Conservation (phyloP, 306 rosid species). For the Senna siamea region DNA sequence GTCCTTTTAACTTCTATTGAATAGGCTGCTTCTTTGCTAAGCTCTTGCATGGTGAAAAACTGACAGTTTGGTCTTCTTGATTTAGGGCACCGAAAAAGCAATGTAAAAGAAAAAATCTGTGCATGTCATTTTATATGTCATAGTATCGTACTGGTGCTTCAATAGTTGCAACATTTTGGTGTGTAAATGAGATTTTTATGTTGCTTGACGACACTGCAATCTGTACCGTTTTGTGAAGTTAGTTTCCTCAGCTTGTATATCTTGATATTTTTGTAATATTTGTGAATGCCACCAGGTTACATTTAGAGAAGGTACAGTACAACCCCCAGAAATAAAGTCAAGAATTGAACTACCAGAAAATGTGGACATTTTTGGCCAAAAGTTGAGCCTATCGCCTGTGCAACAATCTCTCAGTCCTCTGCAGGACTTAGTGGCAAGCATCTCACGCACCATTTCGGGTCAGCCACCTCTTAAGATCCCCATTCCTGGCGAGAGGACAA, state of each 20-base stretch:
- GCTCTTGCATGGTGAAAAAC: conserved; percentile 16
- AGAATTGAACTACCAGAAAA: conserved; percentile 73
- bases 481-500: conserved; percentile 84
- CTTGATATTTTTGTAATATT: conserved; percentile 24
- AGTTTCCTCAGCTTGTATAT: conserved; percentile 14
- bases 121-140: conserved; percentile 3
- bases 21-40: conserved; percentile 11
- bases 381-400: conserved; percentile 62
- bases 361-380: conserved; percentile 78
- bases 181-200: conserved; percentile 21
- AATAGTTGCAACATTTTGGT: conserved; percentile 7
- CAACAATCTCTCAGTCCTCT: conserved; percentile 74
- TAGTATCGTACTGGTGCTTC: conserved; percentile 11
- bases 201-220: conserved; percentile 22
- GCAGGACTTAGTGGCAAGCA: conserved; percentile 61
- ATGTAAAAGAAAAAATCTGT: neutral
- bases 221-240: conserved; percentile 21
- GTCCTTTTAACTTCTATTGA: neutral
- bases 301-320: conserved; percentile 84
- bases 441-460: conserved; percentile 75
- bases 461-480: conserved; percentile 83
- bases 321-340: conserved; percentile 86
- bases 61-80: conserved; percentile 17
- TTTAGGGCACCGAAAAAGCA: conserved; percentile 16
- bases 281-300: conserved; percentile 62